These are phyloP conservation scores for Citrullus mucosospermus DNA, from an alignment of 306 rosid genomes.

Conservation along the genomic window DNA sequence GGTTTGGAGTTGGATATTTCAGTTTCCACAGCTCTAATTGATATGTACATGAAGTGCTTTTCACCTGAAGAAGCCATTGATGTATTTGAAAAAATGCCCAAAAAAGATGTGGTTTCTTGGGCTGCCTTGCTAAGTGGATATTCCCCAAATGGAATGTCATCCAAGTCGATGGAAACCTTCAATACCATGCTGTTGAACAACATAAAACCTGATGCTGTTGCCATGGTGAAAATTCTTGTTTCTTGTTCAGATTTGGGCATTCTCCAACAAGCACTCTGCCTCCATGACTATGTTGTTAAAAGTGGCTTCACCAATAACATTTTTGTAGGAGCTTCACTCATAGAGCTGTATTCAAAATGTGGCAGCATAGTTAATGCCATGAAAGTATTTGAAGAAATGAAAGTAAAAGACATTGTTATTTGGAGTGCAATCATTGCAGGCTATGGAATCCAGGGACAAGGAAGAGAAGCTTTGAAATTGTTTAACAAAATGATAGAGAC, in stretches of 20 bases:
- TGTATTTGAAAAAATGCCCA: constrained; percentile 49
- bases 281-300: constrained; percentile 41
- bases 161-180: constrained; percentile 44
- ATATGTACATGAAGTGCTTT: constrained; percentile 66
- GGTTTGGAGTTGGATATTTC: constrained; percentile 39
- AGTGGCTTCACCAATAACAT: constrained; percentile 25
- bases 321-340: constrained; percentile 54
- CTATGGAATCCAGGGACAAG: constrained; percentile 64
- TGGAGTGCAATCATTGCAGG: constrained; percentile 86
- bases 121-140: constrained; percentile 59
- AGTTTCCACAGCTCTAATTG: constrained; percentile 53
- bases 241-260: constrained; percentile 52
- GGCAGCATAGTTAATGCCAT: constrained; percentile 41
- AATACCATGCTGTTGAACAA: constrained; percentile 33
- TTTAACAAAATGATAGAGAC: constrained; percentile 38
- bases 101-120: constrained; percentile 68
- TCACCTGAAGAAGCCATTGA: constrained; percentile 38
- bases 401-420: constrained; percentile 48
- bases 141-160: constrained; percentile 52
- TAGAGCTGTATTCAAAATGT: constrained; percentile 68
- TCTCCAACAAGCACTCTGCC: constrained; percentile 54
- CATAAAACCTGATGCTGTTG: constrained; percentile 54
- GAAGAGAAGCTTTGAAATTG: constrained; percentile 34
- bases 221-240: constrained; percentile 55
- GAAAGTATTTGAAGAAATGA: constrained; percentile 38